phyloP scores from a whole-genome alignment of 164 flowering plant species.

The Kingdonia uniflora region DNA sequence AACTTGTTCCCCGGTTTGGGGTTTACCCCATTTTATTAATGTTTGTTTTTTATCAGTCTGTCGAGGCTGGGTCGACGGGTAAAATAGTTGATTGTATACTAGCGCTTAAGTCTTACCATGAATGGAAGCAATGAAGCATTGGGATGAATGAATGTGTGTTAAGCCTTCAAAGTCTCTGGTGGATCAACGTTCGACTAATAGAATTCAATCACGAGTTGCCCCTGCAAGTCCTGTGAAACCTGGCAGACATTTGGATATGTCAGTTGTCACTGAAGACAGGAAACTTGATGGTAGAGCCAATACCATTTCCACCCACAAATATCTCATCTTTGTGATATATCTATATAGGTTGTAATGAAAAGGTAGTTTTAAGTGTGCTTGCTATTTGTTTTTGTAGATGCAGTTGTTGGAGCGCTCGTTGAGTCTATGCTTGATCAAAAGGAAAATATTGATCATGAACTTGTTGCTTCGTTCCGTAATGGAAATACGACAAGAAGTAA shows the following conservation, averaged over 20 bases:
- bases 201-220: constrained; percentile 18
- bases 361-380: background rate
- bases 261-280: constrained; percentile 18
- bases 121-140: constrained; percentile 42
- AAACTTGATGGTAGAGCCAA: constrained; percentile 33
- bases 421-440: constrained; percentile 46
- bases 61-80: constrained; percentile 53
- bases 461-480: constrained; percentile 31
- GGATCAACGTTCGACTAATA: constrained; percentile 30
- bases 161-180: constrained; percentile 52
- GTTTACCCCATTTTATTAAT: constrained; percentile 18
- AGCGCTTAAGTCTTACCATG: constrained; percentile 66
- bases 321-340: background rate
- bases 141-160: constrained; percentile 36
- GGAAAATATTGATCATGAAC: constrained; percentile 55
- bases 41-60: constrained; percentile 16
- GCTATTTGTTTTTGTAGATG: constrained; percentile 24
- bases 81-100: constrained; percentile 86
- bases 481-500: constrained; percentile 40
- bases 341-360: too few species aligned
- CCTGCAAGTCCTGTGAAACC: constrained; percentile 17
- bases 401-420: constrained; percentile 34
- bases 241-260: constrained; percentile 56
- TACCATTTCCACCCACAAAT: background rate
- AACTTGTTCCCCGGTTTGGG: background rate